phyloP scores from a whole-genome alignment of 2,329 filamentous ascomycete species.

The Pseudonectria foliicola region DNA sequence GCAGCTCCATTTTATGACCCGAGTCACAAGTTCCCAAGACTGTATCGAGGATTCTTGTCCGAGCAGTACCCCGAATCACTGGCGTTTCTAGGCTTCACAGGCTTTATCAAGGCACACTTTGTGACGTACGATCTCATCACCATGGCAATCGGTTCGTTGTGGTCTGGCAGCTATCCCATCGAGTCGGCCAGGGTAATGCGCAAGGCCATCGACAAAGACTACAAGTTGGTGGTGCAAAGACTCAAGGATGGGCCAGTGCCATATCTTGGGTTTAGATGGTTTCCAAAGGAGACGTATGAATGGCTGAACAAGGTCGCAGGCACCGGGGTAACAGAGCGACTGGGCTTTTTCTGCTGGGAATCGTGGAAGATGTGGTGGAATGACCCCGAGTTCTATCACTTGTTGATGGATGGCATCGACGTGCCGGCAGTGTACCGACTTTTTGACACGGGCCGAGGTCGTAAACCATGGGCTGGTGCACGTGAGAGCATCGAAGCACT shows the following conservation, averaged over 20 bases:
- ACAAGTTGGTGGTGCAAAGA: conserved; percentile 12
- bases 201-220: conserved; percentile 23
- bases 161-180: conserved; percentile 19
- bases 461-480: conserved; percentile 34
- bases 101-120: conserved; percentile 20
- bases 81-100: conserved; percentile 21
- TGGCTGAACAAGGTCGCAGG: conserved; percentile 37
- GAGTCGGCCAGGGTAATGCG: conserved; percentile 15
- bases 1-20: conserved; percentile 14
- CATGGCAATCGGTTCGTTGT: conserved; percentile 24
- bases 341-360: conserved; percentile 31
- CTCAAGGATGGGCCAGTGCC: conserved; percentile 20
- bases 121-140: conserved; percentile 23
- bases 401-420: conserved; percentile 33
- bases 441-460: conserved; percentile 31
- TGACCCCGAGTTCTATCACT: conserved; percentile 32
- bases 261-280: conserved; percentile 18
- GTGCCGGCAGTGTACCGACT: conserved; percentile 33
- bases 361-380: conserved; percentile 38
- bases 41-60: conserved; percentile 25
- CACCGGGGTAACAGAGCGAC: conserved; percentile 32
- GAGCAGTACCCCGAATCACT: conserved; percentile 26
- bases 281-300: conserved; percentile 16
- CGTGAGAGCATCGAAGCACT: conserved; percentile 22
- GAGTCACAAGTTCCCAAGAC: conserved; percentile 19